Evolutionary conservation across 345 rosid species (phyloP).

Genomic region (Brassica nigra): DNA sequence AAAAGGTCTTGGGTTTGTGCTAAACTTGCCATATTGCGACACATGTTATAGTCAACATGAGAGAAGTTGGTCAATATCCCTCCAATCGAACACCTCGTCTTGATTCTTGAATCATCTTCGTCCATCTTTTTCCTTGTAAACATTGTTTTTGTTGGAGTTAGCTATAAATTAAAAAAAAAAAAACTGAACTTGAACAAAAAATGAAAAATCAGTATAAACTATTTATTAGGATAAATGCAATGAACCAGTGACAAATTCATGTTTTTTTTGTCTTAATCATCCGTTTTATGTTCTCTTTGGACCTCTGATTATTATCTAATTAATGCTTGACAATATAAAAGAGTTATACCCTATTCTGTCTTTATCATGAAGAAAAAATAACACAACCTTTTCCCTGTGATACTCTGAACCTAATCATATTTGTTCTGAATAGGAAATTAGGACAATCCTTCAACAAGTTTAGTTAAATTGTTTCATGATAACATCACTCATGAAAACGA

Average conservation of each 20-base stretch:
- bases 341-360: conserved; percentile 15
- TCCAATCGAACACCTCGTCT: not conserved
- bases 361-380: conserved; percentile 14
- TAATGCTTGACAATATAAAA: conserved; percentile 6
- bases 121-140: not conserved
- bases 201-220: not conserved
- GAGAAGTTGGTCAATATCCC: not conserved
- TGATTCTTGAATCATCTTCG: not conserved
- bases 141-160: not conserved
- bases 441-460: conserved; percentile 4
- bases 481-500: conserved; percentile 32
- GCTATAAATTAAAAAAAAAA: not conserved
- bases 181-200: not conserved
- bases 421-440: not conserved
- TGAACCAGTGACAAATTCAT: conserved; percentile 23
- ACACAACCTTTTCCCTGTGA: not conserved
- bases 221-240: conserved; percentile 11
- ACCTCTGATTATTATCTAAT: not conserved
- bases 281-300: conserved; percentile 3
- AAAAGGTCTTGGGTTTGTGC: not conserved
- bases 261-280: not conserved
- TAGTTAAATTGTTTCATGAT: conserved; percentile 6
- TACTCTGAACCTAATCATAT: conserved; percentile 40
- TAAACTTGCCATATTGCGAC: not conserved
- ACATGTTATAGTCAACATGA: not conserved